Conservation (phyloP, 2,329 filamentous ascomycete species). For the Domatiomyces globalis region DNA sequence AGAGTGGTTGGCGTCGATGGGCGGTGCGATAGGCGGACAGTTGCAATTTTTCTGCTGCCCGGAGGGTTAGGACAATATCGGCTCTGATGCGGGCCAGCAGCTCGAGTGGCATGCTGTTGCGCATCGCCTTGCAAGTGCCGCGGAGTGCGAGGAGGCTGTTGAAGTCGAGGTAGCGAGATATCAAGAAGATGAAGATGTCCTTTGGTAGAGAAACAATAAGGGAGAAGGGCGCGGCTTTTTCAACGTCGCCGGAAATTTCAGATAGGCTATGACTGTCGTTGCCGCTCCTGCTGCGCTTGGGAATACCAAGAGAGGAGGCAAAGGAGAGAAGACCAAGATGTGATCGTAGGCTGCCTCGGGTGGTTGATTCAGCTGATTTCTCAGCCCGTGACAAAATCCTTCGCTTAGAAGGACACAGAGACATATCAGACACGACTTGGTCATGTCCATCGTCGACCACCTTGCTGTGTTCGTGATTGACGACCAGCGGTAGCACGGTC, state of each 20-base stretch:
- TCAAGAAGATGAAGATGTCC: background rate
- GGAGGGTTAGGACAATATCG: conserved; percentile 4
- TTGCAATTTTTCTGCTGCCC: conserved; percentile 5
- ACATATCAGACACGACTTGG: too few relatives aligned
- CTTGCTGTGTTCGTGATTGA: background rate
- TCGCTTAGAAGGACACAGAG: too few relatives aligned
- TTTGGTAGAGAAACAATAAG: background rate
- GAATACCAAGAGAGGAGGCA: too few relatives aligned
- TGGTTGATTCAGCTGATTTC: too few relatives aligned
- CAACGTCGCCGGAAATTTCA: too few relatives aligned
- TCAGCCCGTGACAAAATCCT: too few relatives aligned
- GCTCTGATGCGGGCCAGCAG: conserved; percentile 6
- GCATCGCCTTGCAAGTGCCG: conserved; percentile 8
- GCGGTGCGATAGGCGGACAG: conserved; percentile 4
- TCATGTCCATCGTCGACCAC: background rate
- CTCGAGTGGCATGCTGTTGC: conserved; percentile 3
- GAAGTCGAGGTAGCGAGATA: conserved; percentile 5
- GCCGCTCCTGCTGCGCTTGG: too few relatives aligned
- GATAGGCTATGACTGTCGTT: too few relatives aligned
- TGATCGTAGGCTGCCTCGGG: too few relatives aligned
- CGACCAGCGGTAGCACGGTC: background rate
- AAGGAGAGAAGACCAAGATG: too few relatives aligned
- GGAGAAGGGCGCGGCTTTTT: background rate
- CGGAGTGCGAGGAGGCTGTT: conserved; percentile 12
- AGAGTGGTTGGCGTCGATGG: conserved; percentile 5